Percentiles rank a stretch among this genome's conserved stretches.
These are phyloP conservation scores for Lathyrus oleraceus DNA, from an alignment of 306 rosid species.

Conservation along the genomic window DNA sequence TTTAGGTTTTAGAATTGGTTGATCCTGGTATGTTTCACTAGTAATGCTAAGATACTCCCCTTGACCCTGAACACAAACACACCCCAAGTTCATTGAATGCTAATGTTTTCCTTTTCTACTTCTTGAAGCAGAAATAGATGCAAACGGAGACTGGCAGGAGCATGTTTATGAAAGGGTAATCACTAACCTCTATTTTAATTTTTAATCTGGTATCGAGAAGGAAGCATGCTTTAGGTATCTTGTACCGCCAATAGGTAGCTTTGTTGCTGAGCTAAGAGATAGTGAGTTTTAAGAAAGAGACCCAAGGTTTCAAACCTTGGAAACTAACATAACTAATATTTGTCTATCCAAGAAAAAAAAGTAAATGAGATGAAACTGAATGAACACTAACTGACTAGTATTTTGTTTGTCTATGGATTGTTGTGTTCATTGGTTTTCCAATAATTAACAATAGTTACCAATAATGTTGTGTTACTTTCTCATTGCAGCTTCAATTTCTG, in stretches of 20 bases:
- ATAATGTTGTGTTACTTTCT: conserved; percentile 9
- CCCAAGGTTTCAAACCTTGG: no score
- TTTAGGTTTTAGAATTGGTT: neutral
- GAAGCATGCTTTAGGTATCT: no score
- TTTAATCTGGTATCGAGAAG: no score
- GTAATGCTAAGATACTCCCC: neutral
- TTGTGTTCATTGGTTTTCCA: conserved; percentile 3
- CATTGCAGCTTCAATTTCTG: conserved; percentile 33
- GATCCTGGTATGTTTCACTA: neutral
- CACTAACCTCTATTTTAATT: neutral
- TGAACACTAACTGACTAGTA: neutral
- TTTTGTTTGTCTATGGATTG: neutral
- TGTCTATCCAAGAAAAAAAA: neutral
- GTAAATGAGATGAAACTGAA: neutral
- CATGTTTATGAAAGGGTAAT: conserved; percentile 33
- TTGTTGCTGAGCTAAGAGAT: neutral
- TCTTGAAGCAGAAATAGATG: conserved; percentile 22
- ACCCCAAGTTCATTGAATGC: conserved; percentile 10
- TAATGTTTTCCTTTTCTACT: conserved; percentile 6
- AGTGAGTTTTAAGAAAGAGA: no score
- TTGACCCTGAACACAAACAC: neutral
- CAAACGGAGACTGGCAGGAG: conserved; percentile 36
- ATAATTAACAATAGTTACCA: neutral
- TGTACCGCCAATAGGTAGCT: no score
- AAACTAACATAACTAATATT: no score